Percentiles rank a stretch among this genome's conserved stretches.
These are phyloP conservation scores for Gleditsia sinensis DNA, from an alignment of 306 rosid genomes.

Conservation along the genomic window DNA sequence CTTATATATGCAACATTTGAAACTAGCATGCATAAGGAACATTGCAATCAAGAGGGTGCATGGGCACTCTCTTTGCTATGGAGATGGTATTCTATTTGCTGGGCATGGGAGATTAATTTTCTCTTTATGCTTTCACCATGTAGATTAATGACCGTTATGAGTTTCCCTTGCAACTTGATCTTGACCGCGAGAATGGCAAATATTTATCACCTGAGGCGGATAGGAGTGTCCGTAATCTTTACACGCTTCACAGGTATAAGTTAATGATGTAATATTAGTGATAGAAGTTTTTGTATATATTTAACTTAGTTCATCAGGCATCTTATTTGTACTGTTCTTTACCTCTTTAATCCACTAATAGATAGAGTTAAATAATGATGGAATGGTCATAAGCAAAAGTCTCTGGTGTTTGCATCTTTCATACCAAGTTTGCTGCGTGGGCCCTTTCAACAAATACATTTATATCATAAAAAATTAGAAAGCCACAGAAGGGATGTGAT, in stretches of 20 bases:
- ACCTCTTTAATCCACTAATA: no score
- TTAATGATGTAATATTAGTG: constrained; percentile 5
- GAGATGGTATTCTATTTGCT: constrained; percentile 3
- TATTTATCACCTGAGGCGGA: constrained; percentile 97
- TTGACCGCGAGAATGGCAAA: constrained; percentile 87
- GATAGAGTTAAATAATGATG: no score
- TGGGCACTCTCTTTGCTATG: constrained; percentile 1
- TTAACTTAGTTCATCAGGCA: no score
- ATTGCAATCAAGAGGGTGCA: neutral
- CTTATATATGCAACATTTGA: constrained; percentile 1
- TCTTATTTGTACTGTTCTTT: no score
- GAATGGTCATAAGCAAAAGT: no score
- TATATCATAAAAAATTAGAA: neutral
- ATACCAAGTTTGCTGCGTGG: neutral
- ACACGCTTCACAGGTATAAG: constrained; percentile 89
- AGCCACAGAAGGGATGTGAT: neutral
- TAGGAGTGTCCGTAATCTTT: constrained; percentile 82
- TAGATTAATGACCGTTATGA: constrained; percentile 96
- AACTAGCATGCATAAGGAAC: neutral
- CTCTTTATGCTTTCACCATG: constrained; percentile 9
- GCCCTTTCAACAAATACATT: neutral
- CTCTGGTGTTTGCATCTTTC: neutral
- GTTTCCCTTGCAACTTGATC: constrained; percentile 94
- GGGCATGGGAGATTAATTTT: constrained; percentile 18
- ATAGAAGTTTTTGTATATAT: neutral